Evolutionary conservation across 1,139 yeast genomes (phyloP).

Genomic region (Tardiomyces digboiensis): DNA sequence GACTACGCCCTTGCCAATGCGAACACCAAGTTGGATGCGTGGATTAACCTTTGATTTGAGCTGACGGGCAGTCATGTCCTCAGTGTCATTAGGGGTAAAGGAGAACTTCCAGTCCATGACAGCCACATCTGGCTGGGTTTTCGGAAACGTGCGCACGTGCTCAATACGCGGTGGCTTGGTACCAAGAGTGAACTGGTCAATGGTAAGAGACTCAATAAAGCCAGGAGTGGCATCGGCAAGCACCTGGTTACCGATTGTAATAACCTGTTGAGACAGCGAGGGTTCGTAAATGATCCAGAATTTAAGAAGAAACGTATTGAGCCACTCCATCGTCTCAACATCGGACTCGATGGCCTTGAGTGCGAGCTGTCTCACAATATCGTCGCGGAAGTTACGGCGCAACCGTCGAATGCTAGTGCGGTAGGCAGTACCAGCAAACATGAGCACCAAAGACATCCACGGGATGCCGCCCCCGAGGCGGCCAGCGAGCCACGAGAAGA

Average conservation of each 20-base stretch:
- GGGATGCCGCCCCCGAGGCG: constrained; percentile 69
- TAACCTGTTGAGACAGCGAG: constrained; percentile 74
- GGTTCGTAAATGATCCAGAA: constrained; percentile 93
- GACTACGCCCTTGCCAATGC: constrained; percentile 33
- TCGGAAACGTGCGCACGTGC: constrained; percentile 75
- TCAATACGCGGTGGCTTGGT: constrained; percentile 94
- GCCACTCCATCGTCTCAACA: constrained; percentile 93
- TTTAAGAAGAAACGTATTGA: constrained; percentile 75
- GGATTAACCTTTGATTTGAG: constrained; percentile 77
- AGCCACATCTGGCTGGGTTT: constrained; percentile 83
- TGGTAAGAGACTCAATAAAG: constrained; percentile 72
- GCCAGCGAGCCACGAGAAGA: constrained; percentile 73
- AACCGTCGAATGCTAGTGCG: constrained; percentile 78
- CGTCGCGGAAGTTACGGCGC: constrained; percentile 63
- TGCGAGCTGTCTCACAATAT: constrained; percentile 78
- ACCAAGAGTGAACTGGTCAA: constrained; percentile 85
- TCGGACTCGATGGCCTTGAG: constrained; percentile 76
- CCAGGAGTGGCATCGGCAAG: constrained; percentile 70
- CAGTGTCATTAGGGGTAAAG: constrained; percentile 81
- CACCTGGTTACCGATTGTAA: constrained; percentile 76
- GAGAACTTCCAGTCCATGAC: constrained; percentile 95
- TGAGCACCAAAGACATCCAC: constrained; percentile 63
- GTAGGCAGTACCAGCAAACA: constrained; percentile 55
- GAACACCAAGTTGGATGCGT: constrained; percentile 37
- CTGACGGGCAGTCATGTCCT: constrained; percentile 79